These are phyloP conservation scores for Puccinia hordei DNA, from an alignment of 1,284 basidiomycete species.

Conservation along the genomic window DNA sequence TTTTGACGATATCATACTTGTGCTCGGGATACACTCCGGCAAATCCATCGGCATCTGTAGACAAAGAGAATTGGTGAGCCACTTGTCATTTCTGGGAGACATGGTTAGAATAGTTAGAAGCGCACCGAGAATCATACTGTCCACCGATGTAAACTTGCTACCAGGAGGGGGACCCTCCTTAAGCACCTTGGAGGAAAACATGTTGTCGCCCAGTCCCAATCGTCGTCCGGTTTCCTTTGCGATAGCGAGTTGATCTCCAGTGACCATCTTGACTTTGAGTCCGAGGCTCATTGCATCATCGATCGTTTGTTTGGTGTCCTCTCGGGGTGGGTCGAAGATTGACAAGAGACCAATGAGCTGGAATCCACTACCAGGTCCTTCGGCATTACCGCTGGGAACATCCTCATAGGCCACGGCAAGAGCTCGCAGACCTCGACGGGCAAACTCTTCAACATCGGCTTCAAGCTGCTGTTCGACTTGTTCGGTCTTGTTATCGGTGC, in stretches of 20 bases:
- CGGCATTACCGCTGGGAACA: slow-evolving; percentile 62
- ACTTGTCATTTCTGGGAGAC: background rate
- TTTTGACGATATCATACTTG: slow-evolving; percentile 71
- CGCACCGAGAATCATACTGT: slow-evolving; percentile 69
- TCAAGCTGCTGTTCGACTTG: slow-evolving; percentile 88
- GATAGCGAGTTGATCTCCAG: slow-evolving; percentile 97
- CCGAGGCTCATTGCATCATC: slow-evolving; percentile 93
- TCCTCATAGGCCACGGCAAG: slow-evolving; percentile 96
- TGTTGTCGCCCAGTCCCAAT: slow-evolving; percentile 92
- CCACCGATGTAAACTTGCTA: slow-evolving; percentile 73
- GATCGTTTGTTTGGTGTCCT: slow-evolving; percentile 98
- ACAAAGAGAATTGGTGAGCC: background rate
- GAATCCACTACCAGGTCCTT: slow-evolving; percentile 88
- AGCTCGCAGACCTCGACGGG: slow-evolving; percentile 92
- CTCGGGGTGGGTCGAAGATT: slow-evolving; percentile 96
- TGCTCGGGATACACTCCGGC: slow-evolving; percentile 82
- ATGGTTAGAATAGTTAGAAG: background rate
- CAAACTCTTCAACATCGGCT: slow-evolving; percentile 92
- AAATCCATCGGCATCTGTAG: slow-evolving; percentile 84
- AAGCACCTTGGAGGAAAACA: slow-evolving; percentile 93
- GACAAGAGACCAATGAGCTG: slow-evolving; percentile 94
- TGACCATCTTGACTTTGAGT: slow-evolving; percentile 99
- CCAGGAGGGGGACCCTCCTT: slow-evolving; percentile 83
- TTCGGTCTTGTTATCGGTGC: slow-evolving; percentile 92
- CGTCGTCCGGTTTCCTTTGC: slow-evolving; percentile 98